These are phyloP conservation scores for Lactarius akahatsu DNA, from an alignment of 768 basidiomycete species.

Conservation along the genomic window DNA sequence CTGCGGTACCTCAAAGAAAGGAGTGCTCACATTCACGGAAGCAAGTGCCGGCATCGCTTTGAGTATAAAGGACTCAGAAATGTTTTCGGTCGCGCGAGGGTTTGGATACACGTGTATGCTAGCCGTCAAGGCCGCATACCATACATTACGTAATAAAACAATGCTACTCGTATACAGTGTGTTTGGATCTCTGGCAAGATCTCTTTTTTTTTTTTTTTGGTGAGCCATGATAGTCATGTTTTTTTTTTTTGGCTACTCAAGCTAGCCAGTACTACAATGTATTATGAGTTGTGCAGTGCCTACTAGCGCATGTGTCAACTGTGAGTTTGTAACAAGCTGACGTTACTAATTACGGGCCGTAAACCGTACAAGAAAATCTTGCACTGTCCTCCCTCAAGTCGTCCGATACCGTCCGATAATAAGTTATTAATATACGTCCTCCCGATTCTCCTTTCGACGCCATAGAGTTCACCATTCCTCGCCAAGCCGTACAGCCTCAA, in stretches of 20 bases:
- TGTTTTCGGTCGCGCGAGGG: neutral
- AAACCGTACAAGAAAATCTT: neutral
- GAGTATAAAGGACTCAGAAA: neutral
- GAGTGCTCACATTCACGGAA: conserved; percentile 10
- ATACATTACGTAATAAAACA: neutral
- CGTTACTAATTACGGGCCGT: neutral
- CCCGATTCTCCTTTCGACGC: conserved; percentile 2
- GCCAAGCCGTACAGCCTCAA: conserved; percentile 2
- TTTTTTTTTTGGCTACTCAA: no score
- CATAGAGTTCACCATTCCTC: conserved; percentile 7
- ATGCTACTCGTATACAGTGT: no score
- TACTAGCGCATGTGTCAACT: no score
- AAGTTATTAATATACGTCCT: neutral
- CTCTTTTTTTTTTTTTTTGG: no score
- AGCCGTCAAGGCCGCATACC: neutral
- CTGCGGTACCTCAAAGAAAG: conserved; percentile 20
- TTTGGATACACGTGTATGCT: neutral
- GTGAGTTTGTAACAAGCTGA: no score
- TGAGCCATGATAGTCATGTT: no score
- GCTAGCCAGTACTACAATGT: no score
- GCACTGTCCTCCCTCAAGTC: no score
- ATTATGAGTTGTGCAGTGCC: no score
- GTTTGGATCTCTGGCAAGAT: no score
- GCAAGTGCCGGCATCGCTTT: conserved; percentile 15
- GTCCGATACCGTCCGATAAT: neutral